A percentile compares a stretch with the other conserved stretches of the same genome.
These are phyloP conservation scores for Suhomyces canberraensis DNA, from an alignment of 805 yeast genomes.

Conservation along the genomic window DNA sequence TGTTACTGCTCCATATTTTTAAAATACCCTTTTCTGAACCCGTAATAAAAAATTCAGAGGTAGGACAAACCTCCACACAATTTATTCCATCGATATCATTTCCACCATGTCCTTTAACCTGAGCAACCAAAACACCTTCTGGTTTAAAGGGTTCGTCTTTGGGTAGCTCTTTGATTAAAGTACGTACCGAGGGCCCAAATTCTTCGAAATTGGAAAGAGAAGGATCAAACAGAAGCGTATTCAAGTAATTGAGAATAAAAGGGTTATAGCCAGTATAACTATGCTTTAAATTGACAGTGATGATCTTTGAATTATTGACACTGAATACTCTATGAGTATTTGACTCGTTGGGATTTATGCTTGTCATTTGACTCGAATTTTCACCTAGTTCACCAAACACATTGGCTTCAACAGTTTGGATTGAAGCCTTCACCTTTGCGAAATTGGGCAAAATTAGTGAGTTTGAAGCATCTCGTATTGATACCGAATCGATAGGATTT, in stretches of 20 bases:
- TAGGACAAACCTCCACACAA: slow-evolving; percentile 56
- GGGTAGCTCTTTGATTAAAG: background rate
- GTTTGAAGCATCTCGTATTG: slow-evolving; percentile 11
- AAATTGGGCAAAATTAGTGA: slow-evolving; percentile 30
- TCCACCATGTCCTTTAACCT: slow-evolving; percentile 58
- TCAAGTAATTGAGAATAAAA: slow-evolving; percentile 55
- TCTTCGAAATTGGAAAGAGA: slow-evolving; percentile 59
- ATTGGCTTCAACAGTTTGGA: slow-evolving; percentile 40
- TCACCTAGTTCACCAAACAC: slow-evolving; percentile 42
- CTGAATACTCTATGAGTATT: slow-evolving; percentile 22
- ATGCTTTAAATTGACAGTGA: slow-evolving; percentile 40
- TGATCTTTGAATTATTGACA: slow-evolving; percentile 27
- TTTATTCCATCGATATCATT: slow-evolving; percentile 41
- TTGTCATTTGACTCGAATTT: background rate
- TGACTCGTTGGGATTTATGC: background rate
- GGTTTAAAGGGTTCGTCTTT: slow-evolving; percentile 21
- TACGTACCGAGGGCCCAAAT: slow-evolving; percentile 47
- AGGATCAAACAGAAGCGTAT: slow-evolving; percentile 53
- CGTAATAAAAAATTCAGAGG: slow-evolving; percentile 64
- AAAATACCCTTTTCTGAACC: slow-evolving; percentile 75
- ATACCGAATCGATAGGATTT: slow-evolving; percentile 10
- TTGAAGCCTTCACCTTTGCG: slow-evolving; percentile 31
- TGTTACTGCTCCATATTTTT: slow-evolving; percentile 73
- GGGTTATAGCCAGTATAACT: slow-evolving; percentile 70
- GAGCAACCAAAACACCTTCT: slow-evolving; percentile 56